Percentiles rank a stretch among this genome's conserved stretches.
Evolutionary conservation across 306 rosid genomes (phyloP).

Genomic region (Astragalus glycyphyllos): DNA sequence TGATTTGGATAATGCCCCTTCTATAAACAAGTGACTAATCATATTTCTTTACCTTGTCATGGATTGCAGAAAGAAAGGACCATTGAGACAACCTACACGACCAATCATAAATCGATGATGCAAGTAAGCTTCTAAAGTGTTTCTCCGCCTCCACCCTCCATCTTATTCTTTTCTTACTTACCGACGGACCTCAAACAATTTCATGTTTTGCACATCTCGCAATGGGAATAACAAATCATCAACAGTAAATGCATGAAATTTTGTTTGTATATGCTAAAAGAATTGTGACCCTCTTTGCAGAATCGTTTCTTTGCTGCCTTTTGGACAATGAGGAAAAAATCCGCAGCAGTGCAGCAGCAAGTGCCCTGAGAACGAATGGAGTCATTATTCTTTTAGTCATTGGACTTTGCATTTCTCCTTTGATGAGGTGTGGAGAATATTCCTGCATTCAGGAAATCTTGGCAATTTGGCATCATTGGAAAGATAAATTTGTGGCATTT

Average conservation of each 20-base stretch:
- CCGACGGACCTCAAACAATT: too few species aligned
- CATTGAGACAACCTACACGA: conserved; percentile 82
- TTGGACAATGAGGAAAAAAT: conserved; percentile 85
- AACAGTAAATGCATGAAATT: conserved; percentile 1
- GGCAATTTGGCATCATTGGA: conserved; percentile 3
- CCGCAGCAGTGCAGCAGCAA: conserved; percentile 43
- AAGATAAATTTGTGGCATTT: conserved; percentile 32
- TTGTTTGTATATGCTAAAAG: conserved; percentile 31
- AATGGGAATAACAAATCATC: neutral
- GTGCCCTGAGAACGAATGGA: conserved; percentile 19
- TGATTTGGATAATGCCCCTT: conserved; percentile 21
- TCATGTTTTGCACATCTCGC: neutral
- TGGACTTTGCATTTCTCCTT: conserved; percentile 3
- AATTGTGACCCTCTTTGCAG: conserved; percentile 55
- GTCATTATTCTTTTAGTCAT: conserved; percentile 17
- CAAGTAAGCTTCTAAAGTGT: conserved; percentile 66
- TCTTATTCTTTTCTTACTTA: neutral
- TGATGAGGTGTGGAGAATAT: conserved; percentile 9
- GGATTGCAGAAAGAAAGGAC: conserved; percentile 78
- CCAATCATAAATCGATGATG: conserved; percentile 94
- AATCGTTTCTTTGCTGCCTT: conserved; percentile 86
- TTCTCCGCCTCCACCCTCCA: neutral
- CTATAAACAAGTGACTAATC: conserved; percentile 12
- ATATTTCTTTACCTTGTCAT: conserved; percentile 34
- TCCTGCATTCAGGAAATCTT: conserved; percentile 7